Evolutionary conservation across 495 filamentous ascomycete species (phyloP), one percentile per base, ranked within the genome.

Genomic region (Aspergillus olivimuriae): DNA sequence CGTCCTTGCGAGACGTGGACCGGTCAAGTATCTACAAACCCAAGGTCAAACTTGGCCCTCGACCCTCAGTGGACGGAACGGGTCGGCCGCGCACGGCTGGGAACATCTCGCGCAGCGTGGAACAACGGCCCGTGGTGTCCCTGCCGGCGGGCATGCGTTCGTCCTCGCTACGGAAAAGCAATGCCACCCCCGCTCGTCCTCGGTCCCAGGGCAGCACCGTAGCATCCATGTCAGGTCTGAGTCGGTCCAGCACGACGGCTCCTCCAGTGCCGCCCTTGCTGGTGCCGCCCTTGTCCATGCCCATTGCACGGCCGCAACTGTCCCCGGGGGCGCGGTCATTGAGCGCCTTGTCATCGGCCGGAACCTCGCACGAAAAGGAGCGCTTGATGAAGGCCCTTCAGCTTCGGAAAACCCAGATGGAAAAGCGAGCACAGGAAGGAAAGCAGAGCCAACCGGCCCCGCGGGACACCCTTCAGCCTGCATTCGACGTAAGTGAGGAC

Each of bases 301-400:
- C 63, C n/a, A 62, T 68, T 28, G 59, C 65, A 18, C 58, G 72
- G 43, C 68, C 72, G 20, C 59, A 64, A 34, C 68, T 77, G 19
- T 76, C 76, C 47, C 76, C 78, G 24, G 75, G 75, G 61, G 74
- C 52, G 57, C 69, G 57, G 46, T 73, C 70, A 14, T 48, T 70
- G 41, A 72, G 63, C 38, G 72, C 69, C 20, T 40, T 72, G 23
- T 69, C 69, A 47, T 75, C 79, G 10, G 74, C 75, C 21, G 74
- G 78, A 12, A 80, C 94, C 56, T 91, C 88, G 1, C 86, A 87
- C 0, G 92, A 97, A 58, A 95, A 95, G 60, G 79, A 85, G 51
- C 77, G 89, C 48, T 69, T 98, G 46, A 86, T 94, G 87, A 95
- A 91, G 68, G 91, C 92, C 4, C 73, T 96, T 60, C 84, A 97